Percentiles rank a stretch among this genome's conserved stretches.
phyloP scores from a whole-genome alignment of 495 filamentous ascomycete species.

The Cryomyces antarcticus region DNA sequence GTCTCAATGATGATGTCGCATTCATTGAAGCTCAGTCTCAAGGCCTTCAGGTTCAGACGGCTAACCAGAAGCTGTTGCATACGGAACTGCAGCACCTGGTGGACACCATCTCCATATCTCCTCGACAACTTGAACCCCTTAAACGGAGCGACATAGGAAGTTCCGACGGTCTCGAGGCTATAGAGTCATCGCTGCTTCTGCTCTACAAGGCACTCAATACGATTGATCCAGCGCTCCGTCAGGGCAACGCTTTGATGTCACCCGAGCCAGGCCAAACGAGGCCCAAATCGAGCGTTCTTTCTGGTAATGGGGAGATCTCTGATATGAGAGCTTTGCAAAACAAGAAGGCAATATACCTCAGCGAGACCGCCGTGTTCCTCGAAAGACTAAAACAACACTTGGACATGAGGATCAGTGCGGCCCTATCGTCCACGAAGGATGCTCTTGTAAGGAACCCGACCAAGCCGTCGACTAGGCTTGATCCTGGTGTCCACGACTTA shows the following conservation, averaged over 20 bases:
- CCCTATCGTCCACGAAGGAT: constrained; percentile 39
- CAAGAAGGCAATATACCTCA: constrained; percentile 70
- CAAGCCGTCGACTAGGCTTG: constrained; percentile 24
- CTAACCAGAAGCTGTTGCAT: constrained; percentile 87
- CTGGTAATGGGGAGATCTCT: constrained; percentile 55
- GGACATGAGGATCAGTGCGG: constrained; percentile 56
- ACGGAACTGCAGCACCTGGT: constrained; percentile 66
- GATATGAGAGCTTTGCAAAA: constrained; percentile 86
- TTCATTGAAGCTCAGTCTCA: constrained; percentile 96
- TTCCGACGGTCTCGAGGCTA: constrained; percentile 44
- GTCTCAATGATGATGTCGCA: constrained; percentile 80
- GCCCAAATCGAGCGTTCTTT: background rate
- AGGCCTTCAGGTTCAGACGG: constrained; percentile 87
- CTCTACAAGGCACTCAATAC: constrained; percentile 88
- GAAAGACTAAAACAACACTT: constrained; percentile 62
- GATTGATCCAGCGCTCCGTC: constrained; percentile 62
- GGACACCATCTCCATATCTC: constrained; percentile 69
- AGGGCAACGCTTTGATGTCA: constrained; percentile 3
- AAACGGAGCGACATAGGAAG: constrained; percentile 55
- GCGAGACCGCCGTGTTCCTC: constrained; percentile 50
- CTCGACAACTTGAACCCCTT: constrained; percentile 49
- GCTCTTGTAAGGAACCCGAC: background rate
- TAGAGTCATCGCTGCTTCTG: constrained; percentile 56
- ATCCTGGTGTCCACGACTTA: constrained; percentile 28
- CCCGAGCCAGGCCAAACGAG: background rate